Percentiles rank a stretch among this genome's conserved stretches.
Conservation (phyloP, 2,329 filamentous ascomycete species). For the Epichloe aotearoae region DNA sequence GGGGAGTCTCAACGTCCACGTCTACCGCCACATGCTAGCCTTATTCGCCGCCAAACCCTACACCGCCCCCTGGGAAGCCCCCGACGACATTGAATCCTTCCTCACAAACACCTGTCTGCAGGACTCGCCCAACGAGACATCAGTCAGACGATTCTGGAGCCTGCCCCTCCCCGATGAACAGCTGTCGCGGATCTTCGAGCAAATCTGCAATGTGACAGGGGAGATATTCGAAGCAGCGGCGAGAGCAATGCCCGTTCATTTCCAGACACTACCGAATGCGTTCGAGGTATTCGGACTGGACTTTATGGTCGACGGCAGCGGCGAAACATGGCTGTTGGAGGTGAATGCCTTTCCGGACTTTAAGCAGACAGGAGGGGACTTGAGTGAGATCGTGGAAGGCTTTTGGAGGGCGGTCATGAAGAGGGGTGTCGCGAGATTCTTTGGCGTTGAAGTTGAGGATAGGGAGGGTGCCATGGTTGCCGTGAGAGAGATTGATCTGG, state of each 20-base stretch:
- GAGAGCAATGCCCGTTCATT: constrained; percentile 73
- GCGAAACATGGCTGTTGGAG: constrained; percentile 66
- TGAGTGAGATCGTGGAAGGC: constrained; percentile 57
- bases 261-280: constrained; percentile 74
- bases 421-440: constrained; percentile 54
- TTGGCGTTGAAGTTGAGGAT: constrained; percentile 25
- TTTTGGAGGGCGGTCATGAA: constrained; percentile 66
- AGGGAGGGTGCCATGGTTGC: constrained; percentile 32
- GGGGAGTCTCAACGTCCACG: constrained; percentile 67
- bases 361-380: constrained; percentile 74
- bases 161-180: constrained; percentile 37
- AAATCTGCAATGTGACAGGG: constrained; percentile 61
- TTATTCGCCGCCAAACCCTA: constrained; percentile 76
- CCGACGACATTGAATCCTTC: constrained; percentile 52
- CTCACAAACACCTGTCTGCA: constrained; percentile 96
- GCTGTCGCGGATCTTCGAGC: constrained; percentile 51
- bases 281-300: constrained; percentile 92
- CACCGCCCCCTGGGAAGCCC: constrained; percentile 43
- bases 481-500: constrained; percentile 41
- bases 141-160: constrained; percentile 64
- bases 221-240: constrained; percentile 82
- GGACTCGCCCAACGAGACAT: constrained; percentile 42
- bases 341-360: constrained; percentile 97
- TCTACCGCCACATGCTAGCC: constrained; percentile 84
- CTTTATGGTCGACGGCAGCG: constrained; percentile 61